Evolutionary conservation across 2,329 filamentous ascomycete genomes (phyloP).

Genomic region (Bisporella sp.): DNA sequence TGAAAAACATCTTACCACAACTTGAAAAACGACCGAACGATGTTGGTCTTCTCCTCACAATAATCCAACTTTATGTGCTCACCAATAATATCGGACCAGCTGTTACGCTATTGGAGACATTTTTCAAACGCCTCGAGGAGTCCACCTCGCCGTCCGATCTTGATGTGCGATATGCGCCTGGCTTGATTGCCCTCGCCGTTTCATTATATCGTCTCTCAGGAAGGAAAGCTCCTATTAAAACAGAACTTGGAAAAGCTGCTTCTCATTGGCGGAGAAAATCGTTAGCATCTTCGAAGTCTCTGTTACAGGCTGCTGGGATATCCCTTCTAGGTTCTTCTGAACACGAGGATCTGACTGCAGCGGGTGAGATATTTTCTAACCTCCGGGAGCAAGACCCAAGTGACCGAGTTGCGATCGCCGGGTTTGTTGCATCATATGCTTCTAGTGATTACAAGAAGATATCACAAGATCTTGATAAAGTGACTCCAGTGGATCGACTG

Average conservation of each 20-base stretch:
- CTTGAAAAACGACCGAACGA: conserved; percentile 71
- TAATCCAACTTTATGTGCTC: conserved; percentile 73
- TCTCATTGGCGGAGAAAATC: conserved; percentile 68
- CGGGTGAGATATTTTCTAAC: conserved; percentile 71
- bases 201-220: conserved; percentile 72
- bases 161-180: conserved; percentile 74
- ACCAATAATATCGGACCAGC: conserved; percentile 67
- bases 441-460: conserved; percentile 50
- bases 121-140: conserved; percentile 65
- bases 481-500: conserved; percentile 57
- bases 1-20: conserved; percentile 63
- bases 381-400: conserved; percentile 59
- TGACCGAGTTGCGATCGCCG: conserved; percentile 68
- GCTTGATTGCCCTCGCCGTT: conserved; percentile 72
- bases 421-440: conserved; percentile 78
- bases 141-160: conserved; percentile 48
- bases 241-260: conserved; percentile 72
- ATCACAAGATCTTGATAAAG: conserved; percentile 44
- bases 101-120: conserved; percentile 66
- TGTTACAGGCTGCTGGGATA: conserved; percentile 76
- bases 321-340: conserved; percentile 73
- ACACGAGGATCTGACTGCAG: conserved; percentile 58
- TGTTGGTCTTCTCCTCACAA: conserved; percentile 71
- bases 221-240: conserved; percentile 63
- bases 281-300: conserved; percentile 46